Base-by-base conservation (phyloP, 371 early-diverging fungal species). In the Lichtheimia ramosa region DNA sequence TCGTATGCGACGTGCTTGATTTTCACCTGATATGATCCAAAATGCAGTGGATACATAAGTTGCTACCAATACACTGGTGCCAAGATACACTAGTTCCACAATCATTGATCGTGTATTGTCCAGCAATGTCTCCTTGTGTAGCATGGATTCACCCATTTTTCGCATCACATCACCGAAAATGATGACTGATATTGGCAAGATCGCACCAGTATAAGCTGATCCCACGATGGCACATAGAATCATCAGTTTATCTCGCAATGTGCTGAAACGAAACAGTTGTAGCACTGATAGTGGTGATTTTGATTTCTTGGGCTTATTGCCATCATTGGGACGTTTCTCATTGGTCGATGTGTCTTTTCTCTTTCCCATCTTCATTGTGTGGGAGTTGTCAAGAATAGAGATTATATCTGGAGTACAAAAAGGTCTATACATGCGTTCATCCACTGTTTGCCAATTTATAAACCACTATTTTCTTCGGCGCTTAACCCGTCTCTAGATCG, bases 1-100 rank as follows among this genome's bases (percentile, higher is more conserved):
- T n/a, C 92, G 85, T 57, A 92, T 79, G 20, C 88, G 75, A 65
- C 63, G 70, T 66, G 66, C 73, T 53, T 67, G 73, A 21, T 69
- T 66, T 48, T 75, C 77, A 27, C 71, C 75, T 3, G 73, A 58
- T 27, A 66, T 53, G 39, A 68, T 61, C 73, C 73, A 72, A 51
- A 72, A 64, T 18, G 59, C 55, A 14, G 65, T 59, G 20, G 63
- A 61, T 12, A 62, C 21, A 62, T 72, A 72, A 16, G 66, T 54
- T 42, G 64, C 66, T 1, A 72, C 46, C 7, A 72, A 48, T 12
- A 66, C 58, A 21, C 49, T 61, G n/a, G 66, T 66, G 27, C 69
- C 73, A 41, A 72, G 63, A 54, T 72, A 72, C 2, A 68, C 69
- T 12, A 72, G 54, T 7, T 56, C 61, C 27, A 66, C 34, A 42